Evolutionary conservation across 78 protist genomes (phyloP).

Genomic region (Cavenderia fasciculata): DNA sequence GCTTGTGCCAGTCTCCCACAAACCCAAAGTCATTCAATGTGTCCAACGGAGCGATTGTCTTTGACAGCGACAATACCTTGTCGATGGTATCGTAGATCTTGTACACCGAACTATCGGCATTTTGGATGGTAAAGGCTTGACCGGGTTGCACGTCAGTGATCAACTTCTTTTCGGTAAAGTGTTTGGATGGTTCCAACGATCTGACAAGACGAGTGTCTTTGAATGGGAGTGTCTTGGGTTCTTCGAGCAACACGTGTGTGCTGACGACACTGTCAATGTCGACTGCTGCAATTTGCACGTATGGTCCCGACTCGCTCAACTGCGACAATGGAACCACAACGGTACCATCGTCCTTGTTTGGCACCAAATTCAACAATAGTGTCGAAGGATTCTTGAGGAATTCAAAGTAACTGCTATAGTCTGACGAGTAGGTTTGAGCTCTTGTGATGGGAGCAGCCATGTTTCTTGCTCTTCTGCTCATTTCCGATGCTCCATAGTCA

Average conservation of each 20-base stretch:
- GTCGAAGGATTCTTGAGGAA: slow-evolving; percentile 24
- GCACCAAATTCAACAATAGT: slow-evolving; percentile 18
- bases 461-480: neutral
- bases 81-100: slow-evolving; percentile 47
- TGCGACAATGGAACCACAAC: neutral
- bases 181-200: slow-evolving; percentile 30
- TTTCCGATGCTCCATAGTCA: neutral
- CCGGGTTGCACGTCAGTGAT: slow-evolving; percentile 19
- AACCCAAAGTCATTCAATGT: slow-evolving; percentile 44
- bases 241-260: neutral
- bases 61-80: slow-evolving; percentile 28
- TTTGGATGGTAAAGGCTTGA: slow-evolving; percentile 4
- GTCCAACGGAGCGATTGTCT: neutral
- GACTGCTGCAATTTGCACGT: slow-evolving; percentile 9
- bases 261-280: slow-evolving; percentile 35
- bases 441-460: neutral
- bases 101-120: slow-evolving; percentile 35
- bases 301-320: neutral
- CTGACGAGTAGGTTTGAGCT: neutral
- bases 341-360: neutral
- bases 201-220: slow-evolving; percentile 33
- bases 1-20: slow-evolving; percentile 35
- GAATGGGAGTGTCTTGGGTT: neutral
- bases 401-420: slow-evolving; percentile 16
- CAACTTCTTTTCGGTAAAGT: slow-evolving; percentile 58